A percentile compares a stretch with the other conserved stretches of the same genome.
phyloP scores from a whole-genome alignment of 1,139 yeast species.

The Taphrina betulina region DNA sequence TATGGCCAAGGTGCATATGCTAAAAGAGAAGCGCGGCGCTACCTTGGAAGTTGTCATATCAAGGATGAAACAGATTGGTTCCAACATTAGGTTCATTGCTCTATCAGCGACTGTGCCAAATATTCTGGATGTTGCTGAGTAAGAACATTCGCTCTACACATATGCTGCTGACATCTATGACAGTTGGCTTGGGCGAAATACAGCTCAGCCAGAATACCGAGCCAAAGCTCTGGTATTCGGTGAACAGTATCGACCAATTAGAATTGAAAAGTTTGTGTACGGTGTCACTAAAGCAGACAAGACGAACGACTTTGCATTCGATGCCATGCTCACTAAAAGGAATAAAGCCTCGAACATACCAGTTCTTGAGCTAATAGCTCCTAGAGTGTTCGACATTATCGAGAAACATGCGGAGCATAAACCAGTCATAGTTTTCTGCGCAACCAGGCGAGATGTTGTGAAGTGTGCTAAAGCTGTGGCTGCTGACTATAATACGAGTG shows the following conservation, averaged over 20 bases:
- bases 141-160: too few species aligned
- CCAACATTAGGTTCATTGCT: slow-evolving; percentile 51
- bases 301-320: slow-evolving; percentile 52
- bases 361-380: background rate
- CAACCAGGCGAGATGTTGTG: slow-evolving; percentile 53
- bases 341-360: slow-evolving; percentile 6
- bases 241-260: slow-evolving; percentile 52
- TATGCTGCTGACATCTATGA: too few species aligned
- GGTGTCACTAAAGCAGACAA: slow-evolving; percentile 44
- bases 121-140: slow-evolving; percentile 51
- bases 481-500: slow-evolving; percentile 36
- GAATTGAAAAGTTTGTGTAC: slow-evolving; percentile 48
- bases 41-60: slow-evolving; percentile 56
- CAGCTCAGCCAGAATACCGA: slow-evolving; percentile 20
- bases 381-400: slow-evolving; percentile 45
- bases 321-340: slow-evolving; percentile 48
- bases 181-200: slow-evolving; percentile 34
- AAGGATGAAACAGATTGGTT: slow-evolving; percentile 51
- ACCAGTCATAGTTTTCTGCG: slow-evolving; percentile 55
- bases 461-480: slow-evolving; percentile 51
- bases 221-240: slow-evolving; percentile 45
- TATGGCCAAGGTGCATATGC: slow-evolving; percentile 55
- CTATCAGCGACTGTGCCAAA: slow-evolving; percentile 59
- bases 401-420: slow-evolving; percentile 46
- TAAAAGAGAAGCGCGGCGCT: slow-evolving; percentile 54